A percentile compares a stretch with the other conserved stretches of the same genome.
These are phyloP conservation scores for Blastocystis sp. DNA, from an alignment of 352 stramenopile genomes.

Conservation along the genomic window DNA sequence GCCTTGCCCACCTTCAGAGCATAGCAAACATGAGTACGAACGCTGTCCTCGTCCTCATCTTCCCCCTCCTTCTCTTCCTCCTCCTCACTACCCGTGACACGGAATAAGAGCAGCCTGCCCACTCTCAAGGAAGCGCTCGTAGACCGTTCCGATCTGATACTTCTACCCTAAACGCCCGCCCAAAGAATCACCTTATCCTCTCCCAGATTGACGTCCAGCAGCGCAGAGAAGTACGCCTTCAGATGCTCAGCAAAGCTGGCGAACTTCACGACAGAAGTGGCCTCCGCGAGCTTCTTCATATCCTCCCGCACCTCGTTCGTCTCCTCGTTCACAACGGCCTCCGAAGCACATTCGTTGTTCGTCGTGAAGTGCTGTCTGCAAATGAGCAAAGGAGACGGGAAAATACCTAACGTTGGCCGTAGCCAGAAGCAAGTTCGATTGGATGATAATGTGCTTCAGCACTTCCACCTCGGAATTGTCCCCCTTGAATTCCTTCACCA, in stretches of 20 bases:
- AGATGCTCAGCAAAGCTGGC: background rate
- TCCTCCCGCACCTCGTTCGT: slow-evolving; percentile 35
- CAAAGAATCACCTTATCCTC: background rate
- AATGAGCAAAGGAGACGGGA: background rate
- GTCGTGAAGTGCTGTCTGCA: slow-evolving; percentile 37
- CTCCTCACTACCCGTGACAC: background rate
- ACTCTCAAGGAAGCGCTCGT: slow-evolving; percentile 30
- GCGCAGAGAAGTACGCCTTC: background rate
- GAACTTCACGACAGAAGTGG: slow-evolving; percentile 5
- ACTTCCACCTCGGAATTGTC: slow-evolving; percentile 46
- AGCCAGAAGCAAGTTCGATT: slow-evolving; percentile 28
- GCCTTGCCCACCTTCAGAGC: slow-evolving; percentile 14
- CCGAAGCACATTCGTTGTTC: slow-evolving; percentile 12
- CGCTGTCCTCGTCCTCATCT: background rate
- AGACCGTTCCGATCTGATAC: slow-evolving; percentile 25
- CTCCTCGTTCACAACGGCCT: slow-evolving; percentile 36
- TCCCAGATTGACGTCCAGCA: slow-evolving; percentile 26
- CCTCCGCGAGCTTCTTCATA: slow-evolving; percentile 47
- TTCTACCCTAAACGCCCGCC: background rate
- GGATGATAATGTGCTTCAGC: slow-evolving; percentile 29
- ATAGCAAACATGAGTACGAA: slow-evolving; percentile 36
- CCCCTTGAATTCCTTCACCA: slow-evolving; percentile 30
- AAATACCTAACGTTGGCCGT: slow-evolving; percentile 52
- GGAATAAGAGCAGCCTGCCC: background rate
- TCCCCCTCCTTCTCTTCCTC: background rate